Evolutionary conservation across 1,284 basidiomycete genomes (phyloP).

Genomic region (Irpex rosettiformis): DNA sequence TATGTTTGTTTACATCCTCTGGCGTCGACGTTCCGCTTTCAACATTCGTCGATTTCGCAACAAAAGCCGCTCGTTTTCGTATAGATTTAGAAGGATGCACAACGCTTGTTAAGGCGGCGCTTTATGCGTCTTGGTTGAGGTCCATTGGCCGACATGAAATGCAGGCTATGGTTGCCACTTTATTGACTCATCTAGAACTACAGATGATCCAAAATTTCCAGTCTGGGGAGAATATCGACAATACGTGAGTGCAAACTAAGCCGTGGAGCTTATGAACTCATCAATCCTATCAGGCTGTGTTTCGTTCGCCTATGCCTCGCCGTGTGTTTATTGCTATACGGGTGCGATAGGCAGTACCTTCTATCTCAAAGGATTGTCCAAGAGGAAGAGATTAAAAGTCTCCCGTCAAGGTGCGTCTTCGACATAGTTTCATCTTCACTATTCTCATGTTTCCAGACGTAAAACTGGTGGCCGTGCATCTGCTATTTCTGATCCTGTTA

Average conservation of each 20-base stretch:
- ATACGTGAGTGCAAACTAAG: constrained; percentile 32
- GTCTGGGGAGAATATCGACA: constrained; percentile 8
- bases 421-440: constrained; percentile 1
- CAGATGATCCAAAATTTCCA: constrained; percentile 29
- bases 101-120: constrained; percentile 44
- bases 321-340: constrained; percentile 58
- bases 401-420: constrained; percentile 50
- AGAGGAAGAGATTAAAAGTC: constrained; percentile 42
- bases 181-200: constrained; percentile 42
- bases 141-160: constrained; percentile 55
- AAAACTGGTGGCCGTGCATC: constrained; percentile 42
- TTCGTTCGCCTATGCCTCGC: constrained; percentile 59
- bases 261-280: neutral
- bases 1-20: constrained; percentile 62
- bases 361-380: constrained; percentile 39
- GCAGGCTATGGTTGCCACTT: constrained; percentile 43
- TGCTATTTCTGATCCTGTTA: constrained; percentile 48
- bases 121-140: constrained; percentile 51
- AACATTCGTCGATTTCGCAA: constrained; percentile 45
- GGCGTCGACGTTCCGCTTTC: constrained; percentile 62
- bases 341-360: constrained; percentile 52
- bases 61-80: constrained; percentile 36
- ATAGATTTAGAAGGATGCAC: constrained; percentile 42
- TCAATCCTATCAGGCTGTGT: constrained; percentile 20
- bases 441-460: constrained; percentile 34